These are phyloP conservation scores for Plenodomus lindquistii DNA, from an alignment of 2,329 filamentous ascomycete genomes.

Conservation along the genomic window DNA sequence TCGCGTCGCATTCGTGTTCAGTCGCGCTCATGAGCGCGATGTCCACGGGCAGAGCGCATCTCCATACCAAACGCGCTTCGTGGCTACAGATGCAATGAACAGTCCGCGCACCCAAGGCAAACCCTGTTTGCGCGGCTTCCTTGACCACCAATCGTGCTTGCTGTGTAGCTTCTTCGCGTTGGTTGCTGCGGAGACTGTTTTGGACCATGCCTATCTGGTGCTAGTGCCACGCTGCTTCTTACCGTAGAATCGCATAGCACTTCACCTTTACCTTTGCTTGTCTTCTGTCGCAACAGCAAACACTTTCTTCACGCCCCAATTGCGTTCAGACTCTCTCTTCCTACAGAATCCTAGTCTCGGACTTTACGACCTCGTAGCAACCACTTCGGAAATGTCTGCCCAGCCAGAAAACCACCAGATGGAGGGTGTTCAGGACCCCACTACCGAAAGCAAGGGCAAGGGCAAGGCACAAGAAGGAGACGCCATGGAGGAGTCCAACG, in stretches of 20 bases:
- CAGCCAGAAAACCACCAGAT: conserved; percentile 42
- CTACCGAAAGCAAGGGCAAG: conserved; percentile 74
- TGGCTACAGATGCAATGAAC: no score
- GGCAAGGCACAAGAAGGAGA: conserved; percentile 72
- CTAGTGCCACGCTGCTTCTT: conserved; percentile 6
- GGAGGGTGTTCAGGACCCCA: conserved; percentile 47
- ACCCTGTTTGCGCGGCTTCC: no score
- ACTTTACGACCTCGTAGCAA: conserved; percentile 1
- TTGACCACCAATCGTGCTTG: no score
- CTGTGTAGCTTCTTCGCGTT: not conserved
- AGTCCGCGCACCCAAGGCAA: no score
- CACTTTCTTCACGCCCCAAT: conserved; percentile 15
- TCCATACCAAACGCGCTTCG: not conserved
- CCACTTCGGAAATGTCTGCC: conserved; percentile 35
- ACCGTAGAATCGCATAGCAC: conserved; percentile 15
- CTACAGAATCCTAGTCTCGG: conserved; percentile 4
- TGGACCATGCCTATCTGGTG: conserved; percentile 3
- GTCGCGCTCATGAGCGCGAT: not conserved
- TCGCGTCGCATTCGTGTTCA: not conserved
- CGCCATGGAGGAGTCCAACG: conserved; percentile 73
- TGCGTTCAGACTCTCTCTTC: conserved; percentile 5
- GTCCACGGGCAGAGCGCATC: not conserved
- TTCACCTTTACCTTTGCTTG: conserved; percentile 26
- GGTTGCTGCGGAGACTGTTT: conserved; percentile 17
- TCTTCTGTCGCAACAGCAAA: conserved; percentile 28